Percentiles rank a stretch among this genome's conserved stretches.
These are phyloP conservation scores for Aschersonia sp. DNA, from an alignment of 2,329 filamentous ascomycete species.

Conservation along the genomic window DNA sequence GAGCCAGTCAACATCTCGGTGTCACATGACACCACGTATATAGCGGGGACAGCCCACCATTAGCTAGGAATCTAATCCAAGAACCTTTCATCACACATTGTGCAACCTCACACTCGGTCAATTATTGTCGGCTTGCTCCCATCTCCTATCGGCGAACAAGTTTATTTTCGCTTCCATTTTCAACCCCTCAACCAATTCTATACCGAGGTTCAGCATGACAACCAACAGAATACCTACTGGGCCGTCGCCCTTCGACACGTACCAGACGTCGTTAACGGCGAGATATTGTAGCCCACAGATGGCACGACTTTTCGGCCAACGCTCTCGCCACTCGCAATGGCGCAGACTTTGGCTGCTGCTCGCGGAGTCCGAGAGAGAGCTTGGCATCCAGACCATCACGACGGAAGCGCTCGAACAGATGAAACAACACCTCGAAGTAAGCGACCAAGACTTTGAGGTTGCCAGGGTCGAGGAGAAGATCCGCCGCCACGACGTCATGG, in stretches of 20 bases:
- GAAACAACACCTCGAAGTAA: slow-evolving; percentile 57
- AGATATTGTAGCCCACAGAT: slow-evolving; percentile 66
- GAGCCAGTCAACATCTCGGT: too few species aligned
- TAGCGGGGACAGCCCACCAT: too few species aligned
- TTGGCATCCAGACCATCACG: slow-evolving; percentile 59
- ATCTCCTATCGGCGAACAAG: neutral
- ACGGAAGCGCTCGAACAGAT: slow-evolving; percentile 65
- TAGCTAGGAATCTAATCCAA: too few species aligned
- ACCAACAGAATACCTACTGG: neutral
- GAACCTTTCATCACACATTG: too few species aligned
- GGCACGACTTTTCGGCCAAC: slow-evolving; percentile 65
- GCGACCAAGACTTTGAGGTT: slow-evolving; percentile 63
- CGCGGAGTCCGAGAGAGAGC: slow-evolving; percentile 67
- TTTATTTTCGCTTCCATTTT: neutral
- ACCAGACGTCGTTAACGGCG: slow-evolving; percentile 54
- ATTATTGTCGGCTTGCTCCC: too few species aligned
- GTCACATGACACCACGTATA: too few species aligned
- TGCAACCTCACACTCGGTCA: too few species aligned
- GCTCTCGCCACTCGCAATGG: slow-evolving; percentile 65
- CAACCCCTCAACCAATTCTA: neutral
- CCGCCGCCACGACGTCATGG: slow-evolving; percentile 51
- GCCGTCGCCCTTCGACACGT: slow-evolving; percentile 12
- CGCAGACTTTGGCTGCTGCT: slow-evolving; percentile 75
- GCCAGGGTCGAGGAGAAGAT: slow-evolving; percentile 64
- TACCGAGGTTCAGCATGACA: neutral